Evolutionary conservation across 768 basidiomycete genomes (phyloP), one percentile per base, ranked within the genome.

Genomic region (Macrocybe gigantea): DNA sequence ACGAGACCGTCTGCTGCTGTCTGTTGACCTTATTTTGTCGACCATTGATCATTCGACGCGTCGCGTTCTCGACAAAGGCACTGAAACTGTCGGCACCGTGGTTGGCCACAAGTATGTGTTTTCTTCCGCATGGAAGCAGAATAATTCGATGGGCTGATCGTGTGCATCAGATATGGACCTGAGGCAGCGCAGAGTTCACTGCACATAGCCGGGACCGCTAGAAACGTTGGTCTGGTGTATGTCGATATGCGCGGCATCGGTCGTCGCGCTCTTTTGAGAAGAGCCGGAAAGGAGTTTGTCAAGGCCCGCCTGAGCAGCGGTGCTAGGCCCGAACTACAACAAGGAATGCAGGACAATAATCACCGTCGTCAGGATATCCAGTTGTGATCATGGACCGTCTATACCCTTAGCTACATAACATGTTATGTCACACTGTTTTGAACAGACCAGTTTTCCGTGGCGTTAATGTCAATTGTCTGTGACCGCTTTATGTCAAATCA

Each of bases 181-280:
- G 80, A 84, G 44, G 83, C 81, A 6, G 83, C 72, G 7, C 70
- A 80, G 39, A 78, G 74, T 13, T 79, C 82, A 1, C 62, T 73
- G 42, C 64, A 85, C 45, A 66, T 83, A 49, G 78, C 83, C 5
- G 82, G 80, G 6, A 80, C 82, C 0, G 83, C 82, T 33, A 70
- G 78, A 51, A 89, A 90, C 63, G 79, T 87, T 9, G 82, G 76
- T 3, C 68, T 89, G 34, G 83, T 91, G 14, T 91, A 89, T 63
- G 75, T 90, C 36, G 88, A 90, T 60, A 73, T 85, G 70, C 65
- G 73, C 1, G 86, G 87, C 0, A 78, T 91, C 34, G 87, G 85
- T 7, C 69, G 85, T 48, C 69, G 78, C 40, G 88, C 86, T 9
- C 61, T 91, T 45, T 62, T 91, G 59, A 83, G 73, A 68, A 75